A percentile compares a stretch with the other conserved stretches of the same genome.
phyloP scores from a whole-genome alignment of 495 filamentous ascomycete species.

The Penicillium canescens region DNA sequence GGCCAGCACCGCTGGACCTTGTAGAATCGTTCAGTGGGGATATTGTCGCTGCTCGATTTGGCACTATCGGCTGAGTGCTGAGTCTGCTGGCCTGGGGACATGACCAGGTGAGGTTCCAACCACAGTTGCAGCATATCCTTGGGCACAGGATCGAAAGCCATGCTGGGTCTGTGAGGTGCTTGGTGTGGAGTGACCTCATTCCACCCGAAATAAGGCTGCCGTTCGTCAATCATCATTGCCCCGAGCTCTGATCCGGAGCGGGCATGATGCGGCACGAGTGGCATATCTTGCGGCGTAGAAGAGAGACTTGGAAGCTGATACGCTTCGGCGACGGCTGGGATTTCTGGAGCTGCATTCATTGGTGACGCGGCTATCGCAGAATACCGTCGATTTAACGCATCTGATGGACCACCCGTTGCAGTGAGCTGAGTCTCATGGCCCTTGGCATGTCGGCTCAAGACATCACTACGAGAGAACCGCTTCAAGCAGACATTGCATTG shows the following conservation, averaged over 20 bases:
- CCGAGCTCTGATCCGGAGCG: conserved; percentile 34
- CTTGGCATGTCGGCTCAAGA: conserved; percentile 53
- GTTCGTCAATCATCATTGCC: conserved; percentile 38
- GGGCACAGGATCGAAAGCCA: conserved; percentile 27
- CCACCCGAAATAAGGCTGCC: conserved; percentile 38
- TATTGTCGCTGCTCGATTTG: conserved; percentile 35
- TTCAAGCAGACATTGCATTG: conserved; percentile 54
- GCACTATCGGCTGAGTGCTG: conserved; percentile 30
- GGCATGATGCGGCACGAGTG: conserved; percentile 34
- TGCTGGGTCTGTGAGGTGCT: conserved; percentile 19
- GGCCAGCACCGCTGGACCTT: conserved; percentile 53
- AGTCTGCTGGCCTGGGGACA: conserved; percentile 24
- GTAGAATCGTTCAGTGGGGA: conserved; percentile 49
- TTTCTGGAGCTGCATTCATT: conserved; percentile 6
- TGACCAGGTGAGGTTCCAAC: conserved; percentile 34
- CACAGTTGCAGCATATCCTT: conserved; percentile 43
- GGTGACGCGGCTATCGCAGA: conserved; percentile 12
- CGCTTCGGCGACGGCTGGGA: conserved; percentile 6
- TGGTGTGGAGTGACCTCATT: conserved; percentile 31
- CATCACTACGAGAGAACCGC: conserved; percentile 55
- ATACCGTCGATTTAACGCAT: conserved; percentile 22
- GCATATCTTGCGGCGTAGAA: conserved; percentile 23
- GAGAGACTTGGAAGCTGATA: conserved; percentile 16
- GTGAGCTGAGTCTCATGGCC: conserved; percentile 37
- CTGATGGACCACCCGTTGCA: conserved; percentile 21